A percentile compares a stretch with the other conserved stretches of the same genome.
phyloP scores from a whole-genome alignment of 495 filamentous ascomycete genomes.

The Aspergillus leporis region DNA sequence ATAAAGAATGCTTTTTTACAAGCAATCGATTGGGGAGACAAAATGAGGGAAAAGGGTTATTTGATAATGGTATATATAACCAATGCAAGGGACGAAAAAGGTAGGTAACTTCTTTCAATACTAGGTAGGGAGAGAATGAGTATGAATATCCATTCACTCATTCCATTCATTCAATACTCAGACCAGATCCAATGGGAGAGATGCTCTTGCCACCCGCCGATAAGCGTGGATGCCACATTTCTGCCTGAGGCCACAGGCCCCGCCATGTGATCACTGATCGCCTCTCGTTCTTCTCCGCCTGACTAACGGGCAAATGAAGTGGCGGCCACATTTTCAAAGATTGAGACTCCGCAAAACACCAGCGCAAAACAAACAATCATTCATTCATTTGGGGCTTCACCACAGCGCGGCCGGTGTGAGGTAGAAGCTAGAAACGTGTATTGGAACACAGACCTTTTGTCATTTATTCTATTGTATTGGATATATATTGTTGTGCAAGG shows the following conservation, averaged over 20 bases:
- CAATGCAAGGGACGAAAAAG: not conserved
- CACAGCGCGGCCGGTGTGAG: conserved; percentile 11
- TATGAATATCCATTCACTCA: not conserved
- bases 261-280: conserved; percentile 21
- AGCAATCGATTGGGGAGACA: not conserved
- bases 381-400: conserved; percentile 12
- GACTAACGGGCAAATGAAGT: conserved; percentile 25
- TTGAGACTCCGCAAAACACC: conserved; percentile 18
- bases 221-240: conserved; percentile 27
- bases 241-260: conserved; percentile 28
- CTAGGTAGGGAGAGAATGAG: not conserved
- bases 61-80: not conserved
- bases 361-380: conserved; percentile 6
- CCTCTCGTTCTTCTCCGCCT: conserved; percentile 15
- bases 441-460: not conserved
- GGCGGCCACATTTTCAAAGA: conserved; percentile 32
- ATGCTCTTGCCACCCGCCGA: conserved; percentile 16
- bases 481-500: conserved; percentile 20
- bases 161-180: not conserved
- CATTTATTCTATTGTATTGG: conserved; percentile 13
- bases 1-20: not conserved
- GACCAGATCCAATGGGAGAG: too few relatives aligned
- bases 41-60: not conserved
- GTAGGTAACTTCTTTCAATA: not conserved
- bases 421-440: not conserved